Conservation (phyloP, 78 protist genomes). For the slime mould (Dictyostelium discoideum) region dicty_2.7 NC_007089.4:3799501-3800000, state of each 20-base stretch:
- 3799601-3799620: background rate
- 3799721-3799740: too few relatives aligned
- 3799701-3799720: too few relatives aligned
- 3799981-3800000: background rate
- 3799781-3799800: background rate
- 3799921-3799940: background rate
- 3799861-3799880: background rate
- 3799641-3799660: too few relatives aligned
- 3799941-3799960: background rate
- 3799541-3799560: too few relatives aligned
- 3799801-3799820: background rate
- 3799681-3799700: too few relatives aligned
- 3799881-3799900: background rate
- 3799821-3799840: background rate
- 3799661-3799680: background rate
- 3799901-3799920: background rate
- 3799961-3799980: background rate
- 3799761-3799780: background rate
- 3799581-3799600: background rate
- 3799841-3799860: background rate
- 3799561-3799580: too few relatives aligned
- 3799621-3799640: background rate
- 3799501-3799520: too few relatives aligned
- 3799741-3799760: too few relatives aligned
- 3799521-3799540: too few relatives aligned